phyloP scores from a whole-genome alignment of 1,284 basidiomycete species.

The Naganishia albida region DNA sequence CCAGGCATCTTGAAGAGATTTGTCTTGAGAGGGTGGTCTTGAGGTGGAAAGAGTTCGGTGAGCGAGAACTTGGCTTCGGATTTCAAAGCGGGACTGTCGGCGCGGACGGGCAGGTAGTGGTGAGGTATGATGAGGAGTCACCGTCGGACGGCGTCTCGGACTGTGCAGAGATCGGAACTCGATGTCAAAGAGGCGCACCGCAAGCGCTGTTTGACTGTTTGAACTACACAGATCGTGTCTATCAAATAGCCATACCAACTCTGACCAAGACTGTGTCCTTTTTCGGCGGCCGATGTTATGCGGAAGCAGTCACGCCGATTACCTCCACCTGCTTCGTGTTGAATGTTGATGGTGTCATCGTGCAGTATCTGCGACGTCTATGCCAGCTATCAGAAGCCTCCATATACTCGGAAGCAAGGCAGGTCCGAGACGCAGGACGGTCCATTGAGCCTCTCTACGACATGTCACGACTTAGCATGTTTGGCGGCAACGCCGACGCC shows the following conservation, averaged over 20 bases:
- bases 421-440: too few relatives aligned
- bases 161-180: too few relatives aligned
- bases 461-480: conserved; percentile 29
- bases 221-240: not conserved
- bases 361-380: not conserved
- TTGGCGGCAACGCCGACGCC: conserved; percentile 13
- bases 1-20: conserved; percentile 71
- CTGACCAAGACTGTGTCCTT: too few relatives aligned
- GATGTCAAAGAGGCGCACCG: not conserved
- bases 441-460: too few relatives aligned
- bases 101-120: not conserved
- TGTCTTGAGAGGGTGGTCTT: conserved; percentile 20
- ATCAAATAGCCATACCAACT: not conserved
- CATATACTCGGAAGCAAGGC: too few relatives aligned
- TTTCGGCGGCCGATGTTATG: not conserved
- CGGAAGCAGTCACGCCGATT: conserved; percentile 2
- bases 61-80: conserved; percentile 2
- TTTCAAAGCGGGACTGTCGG: not conserved
- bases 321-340: not conserved
- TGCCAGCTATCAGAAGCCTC: not conserved
- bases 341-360: too few relatives aligned
- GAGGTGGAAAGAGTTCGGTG: not conserved
- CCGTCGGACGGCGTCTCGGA: not conserved
- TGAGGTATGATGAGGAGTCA: not conserved
- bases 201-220: not conserved